These are phyloP conservation scores for Vitis rupestris DNA, from an alignment of 164 flowering plant genomes.

Conservation along the genomic window DNA sequence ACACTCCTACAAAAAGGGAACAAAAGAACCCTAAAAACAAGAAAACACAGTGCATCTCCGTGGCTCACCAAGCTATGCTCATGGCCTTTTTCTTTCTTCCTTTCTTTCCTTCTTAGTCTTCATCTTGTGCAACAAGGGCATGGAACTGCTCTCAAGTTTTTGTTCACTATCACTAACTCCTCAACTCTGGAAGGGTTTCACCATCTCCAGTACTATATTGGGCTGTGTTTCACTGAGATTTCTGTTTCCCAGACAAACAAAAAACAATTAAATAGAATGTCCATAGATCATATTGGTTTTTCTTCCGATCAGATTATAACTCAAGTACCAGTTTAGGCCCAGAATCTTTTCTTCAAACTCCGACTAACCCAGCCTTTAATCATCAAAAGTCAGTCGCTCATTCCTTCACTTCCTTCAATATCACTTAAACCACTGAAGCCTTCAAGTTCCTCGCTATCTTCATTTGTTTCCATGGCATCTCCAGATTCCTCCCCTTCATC, in stretches of 20 bases:
- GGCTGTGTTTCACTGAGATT: neutral
- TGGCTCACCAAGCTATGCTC: neutral
- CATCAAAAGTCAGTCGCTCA: conserved; percentile 39
- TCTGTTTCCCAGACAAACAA: neutral
- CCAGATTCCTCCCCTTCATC: conserved; percentile 61
- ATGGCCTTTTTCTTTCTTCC: neutral
- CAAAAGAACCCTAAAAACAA: neutral
- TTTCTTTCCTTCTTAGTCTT: neutral
- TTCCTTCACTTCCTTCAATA: conserved; percentile 44
- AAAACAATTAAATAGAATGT: neutral
- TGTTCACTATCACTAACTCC: too few species aligned
- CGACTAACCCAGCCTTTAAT: conserved; percentile 37
- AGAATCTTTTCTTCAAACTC: neutral
- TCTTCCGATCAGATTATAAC: neutral
- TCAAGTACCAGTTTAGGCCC: neutral
- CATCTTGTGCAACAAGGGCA: too few species aligned
- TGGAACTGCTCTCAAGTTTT: too few species aligned
- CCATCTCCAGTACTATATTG: neutral
- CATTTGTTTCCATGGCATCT: conserved; percentile 67
- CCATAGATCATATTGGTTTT: too few species aligned
- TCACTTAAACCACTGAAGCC: conserved; percentile 38
- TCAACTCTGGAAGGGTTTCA: too few species aligned
- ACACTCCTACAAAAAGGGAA: too few species aligned
- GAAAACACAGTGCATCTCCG: neutral
- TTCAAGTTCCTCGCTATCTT: conserved; percentile 28